Percentiles rank a stretch among this genome's conserved stretches.
Conservation (phyloP, 352 stramenopile species). For the Elongisporangium undulatum region DNA sequence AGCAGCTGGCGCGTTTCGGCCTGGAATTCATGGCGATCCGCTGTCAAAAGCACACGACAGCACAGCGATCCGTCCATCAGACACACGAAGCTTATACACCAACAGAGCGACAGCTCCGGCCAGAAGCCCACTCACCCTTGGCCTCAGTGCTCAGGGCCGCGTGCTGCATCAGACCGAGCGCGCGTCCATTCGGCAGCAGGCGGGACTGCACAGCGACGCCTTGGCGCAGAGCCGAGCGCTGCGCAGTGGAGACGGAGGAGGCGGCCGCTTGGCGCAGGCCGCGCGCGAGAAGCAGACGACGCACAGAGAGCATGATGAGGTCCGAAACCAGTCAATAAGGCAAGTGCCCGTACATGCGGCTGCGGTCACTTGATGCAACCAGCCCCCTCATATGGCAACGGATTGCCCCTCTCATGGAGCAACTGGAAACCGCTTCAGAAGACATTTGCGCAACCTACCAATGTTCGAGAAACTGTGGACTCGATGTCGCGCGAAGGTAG, state of each 20-base stretch:
- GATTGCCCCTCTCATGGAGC: neutral
- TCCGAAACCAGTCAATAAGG: conserved; percentile 3
- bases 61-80: neutral
- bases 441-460: neutral
- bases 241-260: conserved; percentile 6
- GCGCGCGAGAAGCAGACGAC: neutral
- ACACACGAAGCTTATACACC: neutral
- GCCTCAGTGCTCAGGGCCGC: conserved; percentile 14
- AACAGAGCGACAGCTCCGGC: neutral
- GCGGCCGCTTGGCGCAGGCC: conserved; percentile 17
- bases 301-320: conserved; percentile 6
- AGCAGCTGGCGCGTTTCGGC: conserved; percentile 94
- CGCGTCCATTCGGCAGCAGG: conserved; percentile 13
- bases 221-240: conserved; percentile 10
- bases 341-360: neutral
- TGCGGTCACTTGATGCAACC: neutral
- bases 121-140: conserved; percentile 17
- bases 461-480: neutral
- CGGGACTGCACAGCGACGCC: conserved; percentile 3
- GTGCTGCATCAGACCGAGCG: conserved; percentile 32
- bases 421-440: neutral
- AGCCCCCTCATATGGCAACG: conserved; percentile 3
- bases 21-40: conserved; percentile 90
- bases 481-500: neutral
- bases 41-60: conserved; percentile 6